These are phyloP conservation scores for Lojkania enalia DNA, from an alignment of 2,329 filamentous ascomycete genomes.

Conservation along the genomic window DNA sequence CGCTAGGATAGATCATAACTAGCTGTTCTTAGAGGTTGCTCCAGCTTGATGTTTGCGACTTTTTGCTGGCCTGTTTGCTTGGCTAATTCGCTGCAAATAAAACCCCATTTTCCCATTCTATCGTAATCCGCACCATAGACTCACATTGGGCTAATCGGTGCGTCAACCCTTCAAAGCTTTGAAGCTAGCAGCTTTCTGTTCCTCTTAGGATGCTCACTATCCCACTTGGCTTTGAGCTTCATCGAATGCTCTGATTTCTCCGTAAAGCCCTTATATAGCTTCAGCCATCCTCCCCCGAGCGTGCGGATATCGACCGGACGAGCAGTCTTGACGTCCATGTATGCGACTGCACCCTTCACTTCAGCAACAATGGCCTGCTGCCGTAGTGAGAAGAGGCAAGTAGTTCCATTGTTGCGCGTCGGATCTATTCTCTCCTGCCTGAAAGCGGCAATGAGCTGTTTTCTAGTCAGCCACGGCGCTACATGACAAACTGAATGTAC, in stretches of 20 bases:
- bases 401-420: constrained; percentile 17
- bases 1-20: no score
- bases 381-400: constrained; percentile 20
- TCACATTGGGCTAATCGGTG: no score
- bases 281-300: constrained; percentile 20
- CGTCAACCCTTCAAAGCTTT: neutral
- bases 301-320: constrained; percentile 19
- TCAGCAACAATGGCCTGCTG: constrained; percentile 24
- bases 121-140: no score
- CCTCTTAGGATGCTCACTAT: constrained; percentile 10
- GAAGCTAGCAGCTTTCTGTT: neutral
- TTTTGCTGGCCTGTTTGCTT: no score
- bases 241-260: constrained; percentile 15
- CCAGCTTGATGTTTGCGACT: no score
- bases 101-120: no score
- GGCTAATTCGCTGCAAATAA: no score
- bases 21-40: no score
- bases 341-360: constrained; percentile 17
- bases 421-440: constrained; percentile 15
- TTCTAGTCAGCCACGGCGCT: neutral
- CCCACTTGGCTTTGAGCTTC: constrained; percentile 18
- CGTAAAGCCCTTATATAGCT: constrained; percentile 19
- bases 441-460: constrained; percentile 20
- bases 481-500: constrained; percentile 3
- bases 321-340: constrained; percentile 18